Percentiles rank a stretch among this genome's conserved stretches.
phyloP scores from a whole-genome alignment of 2,329 filamentous ascomycete species.

The Remersonia thermophila region DNA sequence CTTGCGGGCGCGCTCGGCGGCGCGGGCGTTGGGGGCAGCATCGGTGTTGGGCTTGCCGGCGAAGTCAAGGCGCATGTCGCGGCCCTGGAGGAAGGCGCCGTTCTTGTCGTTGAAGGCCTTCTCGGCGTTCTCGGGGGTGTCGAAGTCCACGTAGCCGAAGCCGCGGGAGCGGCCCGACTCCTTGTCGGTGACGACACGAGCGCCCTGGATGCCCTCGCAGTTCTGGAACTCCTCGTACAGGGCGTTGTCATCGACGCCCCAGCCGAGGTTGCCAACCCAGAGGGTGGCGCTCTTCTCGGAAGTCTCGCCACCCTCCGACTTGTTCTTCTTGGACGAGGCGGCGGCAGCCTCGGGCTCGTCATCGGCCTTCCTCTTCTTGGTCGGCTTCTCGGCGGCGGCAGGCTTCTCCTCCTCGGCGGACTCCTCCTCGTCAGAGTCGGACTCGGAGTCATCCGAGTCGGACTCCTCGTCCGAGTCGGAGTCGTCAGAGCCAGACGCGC shows the following conservation, averaged over 20 bases:
- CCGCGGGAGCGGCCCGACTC: constrained; percentile 74
- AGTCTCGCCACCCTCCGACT: constrained; percentile 41
- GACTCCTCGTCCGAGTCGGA: constrained; percentile 14
- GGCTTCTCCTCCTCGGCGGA: constrained; percentile 22
- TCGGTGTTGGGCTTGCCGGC: constrained; percentile 21
- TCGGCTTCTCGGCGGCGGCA: constrained; percentile 33
- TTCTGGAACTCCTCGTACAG: constrained; percentile 71
- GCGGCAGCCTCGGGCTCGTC: constrained; percentile 28
- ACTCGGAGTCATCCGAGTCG: constrained; percentile 22
- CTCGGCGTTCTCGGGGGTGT: constrained; percentile 38
- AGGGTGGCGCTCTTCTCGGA: constrained; percentile 51
- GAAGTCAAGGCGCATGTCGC: constrained; percentile 29
- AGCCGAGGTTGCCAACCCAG: constrained; percentile 83
- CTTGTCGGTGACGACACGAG: constrained; percentile 74
- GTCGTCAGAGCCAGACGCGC: constrained; percentile 22
- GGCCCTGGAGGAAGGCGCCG: constrained; percentile 25
- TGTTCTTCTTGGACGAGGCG: constrained; percentile 53
- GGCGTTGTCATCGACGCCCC: constrained; percentile 77
- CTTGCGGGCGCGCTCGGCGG: constrained; percentile 50
- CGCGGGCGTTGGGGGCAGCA: constrained; percentile 32
- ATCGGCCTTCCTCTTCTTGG: constrained; percentile 59
- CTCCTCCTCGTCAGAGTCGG: constrained; percentile 19
- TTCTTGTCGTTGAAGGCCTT: constrained; percentile 29
- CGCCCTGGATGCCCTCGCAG: constrained; percentile 59
- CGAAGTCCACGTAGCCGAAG: constrained; percentile 88